Conservation (phyloP, 177 flowering plant genomes). For the Vitis hybrid region DNA sequence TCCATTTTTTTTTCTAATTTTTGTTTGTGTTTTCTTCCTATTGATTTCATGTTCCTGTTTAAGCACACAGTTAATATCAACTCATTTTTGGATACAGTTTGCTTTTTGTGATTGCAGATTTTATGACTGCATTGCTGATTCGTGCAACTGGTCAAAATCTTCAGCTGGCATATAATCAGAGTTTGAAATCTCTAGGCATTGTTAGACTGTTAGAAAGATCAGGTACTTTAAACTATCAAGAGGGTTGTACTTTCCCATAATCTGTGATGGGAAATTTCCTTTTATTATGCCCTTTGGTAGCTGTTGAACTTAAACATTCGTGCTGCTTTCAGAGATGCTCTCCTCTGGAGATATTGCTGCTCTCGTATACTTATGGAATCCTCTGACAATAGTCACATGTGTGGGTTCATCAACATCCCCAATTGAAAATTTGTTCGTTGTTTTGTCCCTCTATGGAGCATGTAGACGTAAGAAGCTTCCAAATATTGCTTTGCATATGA, state of each 20-base stretch:
- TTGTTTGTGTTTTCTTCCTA: not conserved
- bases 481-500: constrained; percentile 3
- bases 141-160: constrained; percentile 68
- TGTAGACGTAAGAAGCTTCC: constrained; percentile 52
- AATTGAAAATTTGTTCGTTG: constrained; percentile 60
- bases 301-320: constrained; percentile 7
- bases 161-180: constrained; percentile 41
- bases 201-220: constrained; percentile 27
- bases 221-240: constrained; percentile 31
- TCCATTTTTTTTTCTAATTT: not conserved
- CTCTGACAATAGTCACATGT: constrained; percentile 69
- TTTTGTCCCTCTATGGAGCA: constrained; percentile 76
- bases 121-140: constrained; percentile 71
- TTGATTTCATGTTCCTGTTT: not conserved
- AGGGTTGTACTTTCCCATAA: not conserved
- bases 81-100: constrained; percentile 71
- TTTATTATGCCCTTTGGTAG: not conserved
- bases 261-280: not conserved
- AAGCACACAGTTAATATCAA: constrained; percentile 32
- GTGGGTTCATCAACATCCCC: constrained; percentile 76
- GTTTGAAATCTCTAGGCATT: constrained; percentile 49
- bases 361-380: constrained; percentile 85
- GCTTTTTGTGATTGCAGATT: constrained; percentile 88
- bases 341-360: constrained; percentile 74
- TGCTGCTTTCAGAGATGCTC: constrained; percentile 39